These are phyloP conservation scores for Verticillium longisporum DNA, from an alignment of 2,329 filamentous ascomycete genomes.

Conservation along the genomic window DNA sequence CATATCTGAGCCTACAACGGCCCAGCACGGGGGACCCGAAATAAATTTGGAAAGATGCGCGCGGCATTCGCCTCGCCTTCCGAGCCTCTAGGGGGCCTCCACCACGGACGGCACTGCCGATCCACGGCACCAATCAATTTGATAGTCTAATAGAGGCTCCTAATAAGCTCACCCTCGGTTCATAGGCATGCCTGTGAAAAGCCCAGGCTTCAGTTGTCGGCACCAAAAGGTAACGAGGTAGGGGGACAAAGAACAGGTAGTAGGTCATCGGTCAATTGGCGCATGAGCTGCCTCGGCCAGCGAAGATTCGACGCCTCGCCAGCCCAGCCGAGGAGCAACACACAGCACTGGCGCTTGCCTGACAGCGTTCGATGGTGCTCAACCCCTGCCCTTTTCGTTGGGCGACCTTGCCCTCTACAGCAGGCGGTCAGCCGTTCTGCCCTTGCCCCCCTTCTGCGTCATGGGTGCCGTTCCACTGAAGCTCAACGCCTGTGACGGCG, in stretches of 20 bases:
- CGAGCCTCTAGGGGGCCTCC: background rate
- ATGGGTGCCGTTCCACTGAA: background rate
- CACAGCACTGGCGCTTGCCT: background rate
- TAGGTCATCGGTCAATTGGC: background rate
- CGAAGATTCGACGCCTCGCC: background rate
- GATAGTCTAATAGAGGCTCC: too few species aligned
- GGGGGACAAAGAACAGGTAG: background rate
- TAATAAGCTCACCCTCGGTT: background rate
- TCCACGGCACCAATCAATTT: background rate
- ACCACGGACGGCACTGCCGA: background rate
- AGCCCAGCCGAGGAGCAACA: background rate
- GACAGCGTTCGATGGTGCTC: slow-evolving; percentile 1
- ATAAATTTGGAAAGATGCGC: background rate
- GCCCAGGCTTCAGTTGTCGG: background rate
- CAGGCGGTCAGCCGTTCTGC: slow-evolving; percentile 6
- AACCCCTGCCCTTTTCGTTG: slow-evolving; percentile 14
- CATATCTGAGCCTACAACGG: background rate
- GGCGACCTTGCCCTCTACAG: background rate
- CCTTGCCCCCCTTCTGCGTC: slow-evolving; percentile 3
- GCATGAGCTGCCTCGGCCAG: background rate
- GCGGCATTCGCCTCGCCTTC: background rate
- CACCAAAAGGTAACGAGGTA: too few species aligned
- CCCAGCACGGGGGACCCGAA: background rate
- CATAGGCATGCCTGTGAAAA: background rate
- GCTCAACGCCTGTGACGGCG: background rate